phyloP scores from a whole-genome alignment of 2,329 filamentous ascomycete species.

The Dendrostoma leiphaemia region DNA sequence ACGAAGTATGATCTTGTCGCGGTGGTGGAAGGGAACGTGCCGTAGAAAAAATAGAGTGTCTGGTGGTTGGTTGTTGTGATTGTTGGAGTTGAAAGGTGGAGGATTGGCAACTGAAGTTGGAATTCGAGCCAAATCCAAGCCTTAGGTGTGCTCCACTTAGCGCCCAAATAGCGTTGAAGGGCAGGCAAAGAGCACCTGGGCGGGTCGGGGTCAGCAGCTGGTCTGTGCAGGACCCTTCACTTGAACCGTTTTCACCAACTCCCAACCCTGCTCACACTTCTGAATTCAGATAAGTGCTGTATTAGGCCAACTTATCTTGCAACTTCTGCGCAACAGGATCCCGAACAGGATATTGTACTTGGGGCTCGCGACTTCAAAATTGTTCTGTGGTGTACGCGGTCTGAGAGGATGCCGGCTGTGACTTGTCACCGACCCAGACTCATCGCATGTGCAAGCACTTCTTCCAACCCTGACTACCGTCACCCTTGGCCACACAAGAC shows the following conservation, averaged over 20 bases:
- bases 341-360: no score
- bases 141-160: neutral
- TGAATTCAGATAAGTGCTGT: no score
- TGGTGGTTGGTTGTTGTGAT: neutral
- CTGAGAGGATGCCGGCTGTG: neutral
- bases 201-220: neutral
- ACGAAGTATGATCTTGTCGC: conserved; percentile 10
- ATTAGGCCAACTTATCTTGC: no score
- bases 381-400: neutral
- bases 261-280: no score
- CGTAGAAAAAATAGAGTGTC: neutral
- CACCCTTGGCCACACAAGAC: neutral
- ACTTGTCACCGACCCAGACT: conserved; percentile 1
- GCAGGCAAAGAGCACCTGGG: neutral
- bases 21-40: neutral
- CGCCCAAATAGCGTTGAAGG: no score
- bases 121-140: conserved; percentile 4
- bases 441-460: no score
- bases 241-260: no score
- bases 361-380: neutral
- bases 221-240: no score
- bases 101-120: neutral
- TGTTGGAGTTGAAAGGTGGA: conserved; percentile 1
- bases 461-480: neutral
- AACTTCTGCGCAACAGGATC: no score